Conservation (phyloP, 805 yeast species). For the Lachancea nothofagi region DNA sequence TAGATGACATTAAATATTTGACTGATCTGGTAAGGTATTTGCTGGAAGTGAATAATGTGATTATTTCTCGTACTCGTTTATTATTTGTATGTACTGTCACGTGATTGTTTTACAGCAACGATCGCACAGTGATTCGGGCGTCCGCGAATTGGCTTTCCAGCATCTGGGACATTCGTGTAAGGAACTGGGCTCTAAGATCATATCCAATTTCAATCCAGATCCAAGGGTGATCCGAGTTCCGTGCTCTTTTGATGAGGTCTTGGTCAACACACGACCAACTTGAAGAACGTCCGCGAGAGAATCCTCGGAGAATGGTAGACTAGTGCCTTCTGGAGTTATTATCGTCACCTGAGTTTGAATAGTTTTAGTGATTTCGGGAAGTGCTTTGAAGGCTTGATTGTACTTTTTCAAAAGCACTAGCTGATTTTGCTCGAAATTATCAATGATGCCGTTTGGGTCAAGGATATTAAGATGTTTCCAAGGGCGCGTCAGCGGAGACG, state of each 20-base stretch:
- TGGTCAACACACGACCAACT: conserved; percentile 47
- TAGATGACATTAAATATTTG: neutral
- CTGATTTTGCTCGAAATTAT: conserved; percentile 18
- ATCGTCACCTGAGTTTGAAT: conserved; percentile 30
- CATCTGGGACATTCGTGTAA: conserved; percentile 83
- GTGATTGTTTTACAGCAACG: conserved; percentile 50
- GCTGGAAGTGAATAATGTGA: too few relatives aligned
- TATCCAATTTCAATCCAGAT: conserved; percentile 26
- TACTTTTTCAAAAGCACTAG: conserved; percentile 18
- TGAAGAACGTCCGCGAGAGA: conserved; percentile 55
- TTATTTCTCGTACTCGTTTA: neutral
- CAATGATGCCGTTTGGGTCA: neutral
- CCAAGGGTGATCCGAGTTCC: conserved; percentile 19
- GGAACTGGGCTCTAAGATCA: conserved; percentile 37
- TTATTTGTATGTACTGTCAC: neutral
- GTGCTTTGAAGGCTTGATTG: conserved; percentile 15
- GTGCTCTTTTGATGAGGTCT: conserved; percentile 19
- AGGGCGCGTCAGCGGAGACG: conserved; percentile 13
- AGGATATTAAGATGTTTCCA: conserved; percentile 4
- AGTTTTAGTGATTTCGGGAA: conserved; percentile 25
- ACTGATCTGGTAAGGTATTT: too few relatives aligned
- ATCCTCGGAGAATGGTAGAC: conserved; percentile 28
- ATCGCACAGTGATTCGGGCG: conserved; percentile 51
- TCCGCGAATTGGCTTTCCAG: conserved; percentile 68
- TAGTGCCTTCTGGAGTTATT: conserved; percentile 4